Evolutionary conservation across 2,329 filamentous ascomycete species (phyloP).

Genomic region (Aureobasidium sp.): DNA sequence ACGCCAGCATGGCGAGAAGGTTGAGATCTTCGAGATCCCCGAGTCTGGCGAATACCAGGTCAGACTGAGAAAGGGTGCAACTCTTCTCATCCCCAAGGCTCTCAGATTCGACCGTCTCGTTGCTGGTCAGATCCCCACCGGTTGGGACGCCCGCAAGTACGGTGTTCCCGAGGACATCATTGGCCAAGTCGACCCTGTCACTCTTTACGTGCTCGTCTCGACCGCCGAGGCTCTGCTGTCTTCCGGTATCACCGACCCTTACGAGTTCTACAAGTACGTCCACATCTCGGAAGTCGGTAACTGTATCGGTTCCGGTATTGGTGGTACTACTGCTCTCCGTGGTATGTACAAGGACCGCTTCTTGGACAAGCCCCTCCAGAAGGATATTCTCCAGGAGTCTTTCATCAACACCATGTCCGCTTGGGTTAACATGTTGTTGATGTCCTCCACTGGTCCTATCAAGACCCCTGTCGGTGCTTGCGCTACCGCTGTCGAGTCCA

Average conservation of each 20-base stretch:
- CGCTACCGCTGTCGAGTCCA: slow-evolving; percentile 91
- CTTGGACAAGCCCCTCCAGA: slow-evolving; percentile 94
- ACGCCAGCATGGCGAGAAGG: slow-evolving; percentile 94
- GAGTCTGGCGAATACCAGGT: slow-evolving; percentile 93
- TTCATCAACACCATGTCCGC: slow-evolving; percentile 99
- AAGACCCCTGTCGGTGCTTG: slow-evolving; percentile 98
- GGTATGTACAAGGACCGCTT: slow-evolving; percentile 98
- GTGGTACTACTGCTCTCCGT: slow-evolving; percentile 82
- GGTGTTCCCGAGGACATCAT: slow-evolving; percentile 97
- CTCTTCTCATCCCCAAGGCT: slow-evolving; percentile 92
- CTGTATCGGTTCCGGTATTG: slow-evolving; percentile 97
- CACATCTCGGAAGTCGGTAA: slow-evolving; percentile 97
- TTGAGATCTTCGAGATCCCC: slow-evolving; percentile 90
- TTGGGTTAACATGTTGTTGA: slow-evolving; percentile 98
- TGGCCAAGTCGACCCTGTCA: slow-evolving; percentile 92
- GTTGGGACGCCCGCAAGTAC: slow-evolving; percentile 94
- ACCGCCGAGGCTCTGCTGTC: slow-evolving; percentile 86
- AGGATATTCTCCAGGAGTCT: slow-evolving; percentile 97
- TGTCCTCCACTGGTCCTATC: slow-evolving; percentile 96
- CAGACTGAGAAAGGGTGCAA: slow-evolving; percentile 90
- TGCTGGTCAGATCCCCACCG: slow-evolving; percentile 91
- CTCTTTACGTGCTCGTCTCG: slow-evolving; percentile 88
- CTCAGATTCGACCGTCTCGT: slow-evolving; percentile 95
- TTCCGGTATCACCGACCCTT: slow-evolving; percentile 94
- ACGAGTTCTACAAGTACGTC: slow-evolving; percentile 99